Evolutionary conservation across 768 basidiomycete genomes (phyloP), one percentile per base, ranked within the genome.

Genomic region (Macrocybe gigantea): DNA sequence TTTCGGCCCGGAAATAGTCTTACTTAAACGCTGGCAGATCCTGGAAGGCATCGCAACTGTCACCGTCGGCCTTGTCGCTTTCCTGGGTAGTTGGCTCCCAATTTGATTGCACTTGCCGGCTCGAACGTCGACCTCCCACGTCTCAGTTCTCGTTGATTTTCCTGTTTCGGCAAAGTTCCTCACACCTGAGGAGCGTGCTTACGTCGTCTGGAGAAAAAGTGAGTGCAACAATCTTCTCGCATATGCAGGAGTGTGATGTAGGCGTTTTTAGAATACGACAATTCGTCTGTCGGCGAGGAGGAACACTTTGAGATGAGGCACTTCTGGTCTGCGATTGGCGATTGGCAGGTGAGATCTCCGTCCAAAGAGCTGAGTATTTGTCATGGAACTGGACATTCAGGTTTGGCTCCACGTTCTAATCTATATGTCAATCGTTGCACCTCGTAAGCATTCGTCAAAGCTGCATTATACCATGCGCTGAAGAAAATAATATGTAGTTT

Each of bases 31-130:
- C 10, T 33, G 37, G 12, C 49, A 80, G 78, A 82, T 83, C 46
- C 53, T 86, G 32, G 85, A 86, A 59, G 86, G 86, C 6, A 65
- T 80, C 15, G 63, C 71, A 6, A 88, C 85, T 1, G 72, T 85
- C 3, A 53, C 71, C 0, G 77, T 82, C 9, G 84, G 77, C 0
- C 22, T 78, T 10, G 41, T 81, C 11, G 75, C 81, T 0, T 73
- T 76, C 53, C 66, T 80, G 34, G 65, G 82, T 77, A 47, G 69
- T 50, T 5, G 5, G 22, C 38, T 40, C 22, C 7, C 11, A 29
- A 7, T 22, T 5, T 14, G 12, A 3, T 5, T 14, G 12, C 13
- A 10, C 41, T 38, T 12, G 13, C 5, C 14, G 6, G 10, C 15
- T 29, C 36, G 33, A 36, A 12, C 34, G 33, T 45, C 47, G 4